Evolutionary conservation across 192 early-diverging fungal species (phyloP).

Genomic region (Neocallimastix lanati): DNA sequence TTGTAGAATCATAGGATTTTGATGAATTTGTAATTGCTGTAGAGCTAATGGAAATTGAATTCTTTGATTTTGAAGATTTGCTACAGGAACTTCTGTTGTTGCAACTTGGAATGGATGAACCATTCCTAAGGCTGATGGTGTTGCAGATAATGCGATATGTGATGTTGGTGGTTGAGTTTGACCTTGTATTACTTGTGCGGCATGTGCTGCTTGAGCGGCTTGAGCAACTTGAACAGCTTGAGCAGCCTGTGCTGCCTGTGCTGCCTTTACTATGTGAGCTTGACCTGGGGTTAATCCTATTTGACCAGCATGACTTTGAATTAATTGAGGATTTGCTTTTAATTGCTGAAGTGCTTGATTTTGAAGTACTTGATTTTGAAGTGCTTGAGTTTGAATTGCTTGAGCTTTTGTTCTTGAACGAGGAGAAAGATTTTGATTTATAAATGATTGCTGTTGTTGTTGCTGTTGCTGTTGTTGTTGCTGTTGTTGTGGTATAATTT

Average conservation of each 20-base stretch:
- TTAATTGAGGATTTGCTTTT: background rate
- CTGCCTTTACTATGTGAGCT: no score
- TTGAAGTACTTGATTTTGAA: background rate
- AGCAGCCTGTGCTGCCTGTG: no score
- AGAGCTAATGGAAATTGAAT: background rate
- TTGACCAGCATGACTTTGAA: no score
- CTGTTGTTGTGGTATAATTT: background rate
- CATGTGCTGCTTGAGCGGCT: no score
- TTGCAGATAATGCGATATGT: background rate
- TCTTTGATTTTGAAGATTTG: background rate
- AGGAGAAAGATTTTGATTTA: background rate
- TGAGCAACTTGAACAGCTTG: background rate
- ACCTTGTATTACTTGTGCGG: background rate
- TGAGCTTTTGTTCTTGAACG: background rate
- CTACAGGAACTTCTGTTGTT: background rate
- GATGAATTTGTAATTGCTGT: background rate
- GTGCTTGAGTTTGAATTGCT: background rate
- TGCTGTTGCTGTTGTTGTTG: background rate
- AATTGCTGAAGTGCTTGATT: background rate
- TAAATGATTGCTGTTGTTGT: background rate
- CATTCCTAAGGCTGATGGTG: background rate
- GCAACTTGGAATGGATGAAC: background rate
- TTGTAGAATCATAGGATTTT: no score
- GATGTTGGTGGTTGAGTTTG: background rate
- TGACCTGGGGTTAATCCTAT: no score